A percentile compares a stretch with the other conserved stretches of the same genome.
phyloP scores from a whole-genome alignment of 176 grass and related monocot genomes.

The Secale cereale region DNA sequence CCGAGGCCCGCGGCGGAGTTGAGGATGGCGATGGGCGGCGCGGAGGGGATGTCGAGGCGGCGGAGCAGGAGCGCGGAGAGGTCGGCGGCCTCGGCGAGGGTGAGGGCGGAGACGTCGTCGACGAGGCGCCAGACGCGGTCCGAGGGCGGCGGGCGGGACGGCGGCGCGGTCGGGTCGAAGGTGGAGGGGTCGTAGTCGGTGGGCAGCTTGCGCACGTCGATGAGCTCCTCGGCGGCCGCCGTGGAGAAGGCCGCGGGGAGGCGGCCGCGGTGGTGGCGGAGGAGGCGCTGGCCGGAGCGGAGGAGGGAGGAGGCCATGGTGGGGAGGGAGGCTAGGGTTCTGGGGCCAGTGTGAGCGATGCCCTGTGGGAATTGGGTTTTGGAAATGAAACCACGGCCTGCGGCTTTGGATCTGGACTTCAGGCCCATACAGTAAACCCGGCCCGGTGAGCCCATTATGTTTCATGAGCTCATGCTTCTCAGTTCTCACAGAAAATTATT shows the following conservation, averaged over 20 bases:
- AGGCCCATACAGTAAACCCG: neutral
- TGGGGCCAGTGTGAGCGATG: neutral
- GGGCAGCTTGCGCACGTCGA: slow-evolving; percentile 77
- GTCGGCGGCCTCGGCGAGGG: slow-evolving; percentile 55
- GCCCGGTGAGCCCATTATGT: neutral
- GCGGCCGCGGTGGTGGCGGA: neutral
- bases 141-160: slow-evolving; percentile 54
- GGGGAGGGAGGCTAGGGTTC: slow-evolving; percentile 44
- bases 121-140: slow-evolving; percentile 97
- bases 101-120: slow-evolving; percentile 75
- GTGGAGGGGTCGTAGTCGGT: slow-evolving; percentile 65
- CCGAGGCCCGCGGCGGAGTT: slow-evolving; percentile 68
- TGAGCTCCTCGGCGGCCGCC: slow-evolving; percentile 28
- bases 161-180: slow-evolving; percentile 54
- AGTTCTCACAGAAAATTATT: no score
- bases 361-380: slow-evolving; percentile 7
- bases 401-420: neutral
- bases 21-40: slow-evolving; percentile 67
- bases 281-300: slow-evolving; percentile 53
- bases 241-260: slow-evolving; percentile 31
- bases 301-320: slow-evolving; percentile 54
- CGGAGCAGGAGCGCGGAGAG: slow-evolving; percentile 63
- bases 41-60: slow-evolving; percentile 48
- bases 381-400: neutral
- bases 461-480: neutral